A percentile compares a stretch with the other conserved stretches of the same genome.
Evolutionary conservation across 345 rosid genomes (phyloP).

Genomic region (Murraya koenigii): DNA sequence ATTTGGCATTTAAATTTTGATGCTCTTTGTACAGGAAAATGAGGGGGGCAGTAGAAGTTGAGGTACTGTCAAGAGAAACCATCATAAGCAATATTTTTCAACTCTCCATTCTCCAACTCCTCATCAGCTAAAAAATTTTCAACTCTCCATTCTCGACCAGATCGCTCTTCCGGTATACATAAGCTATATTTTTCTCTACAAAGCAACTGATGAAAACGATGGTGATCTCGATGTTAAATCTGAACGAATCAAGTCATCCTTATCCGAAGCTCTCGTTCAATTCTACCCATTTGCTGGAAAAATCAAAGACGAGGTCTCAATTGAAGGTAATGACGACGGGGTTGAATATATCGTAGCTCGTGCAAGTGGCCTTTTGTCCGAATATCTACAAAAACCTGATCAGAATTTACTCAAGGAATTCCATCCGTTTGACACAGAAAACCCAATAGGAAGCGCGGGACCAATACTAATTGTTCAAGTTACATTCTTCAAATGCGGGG

Average conservation of each 20-base stretch:
- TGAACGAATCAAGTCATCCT: conserved; percentile 15
- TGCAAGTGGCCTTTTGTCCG: conserved; percentile 1
- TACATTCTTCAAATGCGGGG: not conserved
- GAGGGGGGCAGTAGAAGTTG: not conserved
- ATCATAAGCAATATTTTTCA: no score
- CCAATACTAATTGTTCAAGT: not conserved
- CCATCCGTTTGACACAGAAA: conserved; percentile 17
- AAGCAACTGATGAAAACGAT: not conserved
- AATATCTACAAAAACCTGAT: conserved; percentile 15
- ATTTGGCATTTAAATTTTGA: no score
- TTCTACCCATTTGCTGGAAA: conserved; percentile 24
- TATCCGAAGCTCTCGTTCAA: conserved; percentile 14
- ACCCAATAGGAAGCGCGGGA: not conserved
- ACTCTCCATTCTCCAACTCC: conserved; percentile 29
- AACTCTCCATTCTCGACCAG: conserved; percentile 33
- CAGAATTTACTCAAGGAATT: conserved; percentile 4
- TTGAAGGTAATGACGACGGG: conserved; percentile 19
- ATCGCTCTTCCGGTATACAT: conserved; percentile 20
- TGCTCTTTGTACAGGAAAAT: not conserved
- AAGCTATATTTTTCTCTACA: conserved; percentile 25
- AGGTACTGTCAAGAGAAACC: not conserved
- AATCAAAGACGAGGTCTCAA: conserved; percentile 4
- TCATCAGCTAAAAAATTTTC: not conserved
- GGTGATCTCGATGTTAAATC: not conserved
- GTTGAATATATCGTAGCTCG: conserved; percentile 24